These are phyloP conservation scores for Graphilbum ipis-grandicollis DNA, from an alignment of 2,329 filamentous ascomycete genomes.

Conservation along the genomic window DNA sequence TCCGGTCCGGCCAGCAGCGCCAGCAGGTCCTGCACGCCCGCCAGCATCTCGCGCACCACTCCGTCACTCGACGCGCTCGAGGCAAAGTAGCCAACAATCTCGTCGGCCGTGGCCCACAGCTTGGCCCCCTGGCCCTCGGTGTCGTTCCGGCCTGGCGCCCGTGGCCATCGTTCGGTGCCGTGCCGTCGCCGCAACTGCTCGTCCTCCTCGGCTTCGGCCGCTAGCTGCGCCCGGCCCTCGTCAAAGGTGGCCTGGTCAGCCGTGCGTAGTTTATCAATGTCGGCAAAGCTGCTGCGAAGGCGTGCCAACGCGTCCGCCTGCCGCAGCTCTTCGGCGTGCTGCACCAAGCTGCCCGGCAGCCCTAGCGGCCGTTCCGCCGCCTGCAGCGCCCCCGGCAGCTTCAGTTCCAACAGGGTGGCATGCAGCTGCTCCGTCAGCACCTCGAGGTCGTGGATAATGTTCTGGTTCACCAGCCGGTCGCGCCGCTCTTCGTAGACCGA, in stretches of 20 bases:
- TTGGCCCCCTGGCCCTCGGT: conserved; percentile 44
- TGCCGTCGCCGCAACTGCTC: conserved; percentile 56
- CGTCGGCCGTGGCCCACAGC: conserved; percentile 55
- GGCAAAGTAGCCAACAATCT: conserved; percentile 78
- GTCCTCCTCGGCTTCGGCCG: conserved; percentile 72
- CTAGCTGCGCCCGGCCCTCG: conserved; percentile 64
- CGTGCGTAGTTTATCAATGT: conserved; percentile 77
- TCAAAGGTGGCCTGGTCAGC: conserved; percentile 64
- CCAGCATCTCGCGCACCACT: conserved; percentile 60
- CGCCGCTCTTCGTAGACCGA: conserved; percentile 89
- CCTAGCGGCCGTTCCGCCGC: conserved; percentile 90
- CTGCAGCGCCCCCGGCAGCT: conserved; percentile 81
- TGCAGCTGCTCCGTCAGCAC: conserved; percentile 64
- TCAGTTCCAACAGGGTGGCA: conserved; percentile 62
- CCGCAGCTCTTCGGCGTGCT: conserved; percentile 85
- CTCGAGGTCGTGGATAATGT: conserved; percentile 72
- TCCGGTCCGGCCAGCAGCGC: conserved; percentile 57
- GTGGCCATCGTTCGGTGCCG: conserved; percentile 72
- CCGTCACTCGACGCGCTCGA: conserved; percentile 37
- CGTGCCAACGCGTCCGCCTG: conserved; percentile 75
- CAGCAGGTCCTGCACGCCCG: conserved; percentile 57
- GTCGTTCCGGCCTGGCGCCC: conserved; percentile 52
- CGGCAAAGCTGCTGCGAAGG: conserved; percentile 63
- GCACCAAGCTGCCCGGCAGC: conserved; percentile 64
- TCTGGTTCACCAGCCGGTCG: conserved; percentile 78